A percentile compares a stretch with the other conserved stretches of the same genome.
phyloP scores from a whole-genome alignment of 2,329 filamentous ascomycete species.

The Clarireedia monteithiana region DNA sequence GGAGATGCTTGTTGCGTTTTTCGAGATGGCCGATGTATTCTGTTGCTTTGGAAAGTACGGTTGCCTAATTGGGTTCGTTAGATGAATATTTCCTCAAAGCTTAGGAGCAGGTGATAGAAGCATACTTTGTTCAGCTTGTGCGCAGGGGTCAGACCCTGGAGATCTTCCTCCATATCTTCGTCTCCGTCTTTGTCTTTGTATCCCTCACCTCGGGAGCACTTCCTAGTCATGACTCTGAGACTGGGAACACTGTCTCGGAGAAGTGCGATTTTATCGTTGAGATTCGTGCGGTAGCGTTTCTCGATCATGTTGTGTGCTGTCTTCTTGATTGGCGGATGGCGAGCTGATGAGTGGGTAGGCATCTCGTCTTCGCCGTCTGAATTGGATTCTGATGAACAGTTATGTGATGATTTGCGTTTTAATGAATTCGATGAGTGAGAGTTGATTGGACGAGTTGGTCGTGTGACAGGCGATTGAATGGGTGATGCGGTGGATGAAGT shows the following conservation, averaged over 20 bases:
- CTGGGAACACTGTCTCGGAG: slow-evolving; percentile 66
- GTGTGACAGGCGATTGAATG: slow-evolving; percentile 40
- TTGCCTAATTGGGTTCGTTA: slow-evolving; percentile 17
- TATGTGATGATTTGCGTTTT: slow-evolving; percentile 9
- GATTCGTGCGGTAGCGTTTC: slow-evolving; percentile 74
- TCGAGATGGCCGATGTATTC: slow-evolving; percentile 93
- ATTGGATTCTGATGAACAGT: slow-evolving; percentile 18
- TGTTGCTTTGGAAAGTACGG: slow-evolving; percentile 81
- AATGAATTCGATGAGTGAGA: slow-evolving; percentile 36
- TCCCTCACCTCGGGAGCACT: slow-evolving; percentile 39
- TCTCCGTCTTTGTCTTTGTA: slow-evolving; percentile 30
- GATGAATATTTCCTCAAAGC: not conserved
- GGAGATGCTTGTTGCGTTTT: slow-evolving; percentile 73
- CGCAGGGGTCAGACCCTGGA: slow-evolving; percentile 51
- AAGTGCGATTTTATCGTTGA: slow-evolving; percentile 76
- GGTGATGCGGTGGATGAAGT: slow-evolving; percentile 39
- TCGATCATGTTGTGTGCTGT: slow-evolving; percentile 82
- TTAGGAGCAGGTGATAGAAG: not conserved
- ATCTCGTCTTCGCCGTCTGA: slow-evolving; percentile 42
- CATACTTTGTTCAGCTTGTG: slow-evolving; percentile 61
- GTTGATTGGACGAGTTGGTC: slow-evolving; percentile 29
- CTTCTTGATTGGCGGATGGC: slow-evolving; percentile 53
- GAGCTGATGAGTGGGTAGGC: slow-evolving; percentile 24
- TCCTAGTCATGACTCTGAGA: slow-evolving; percentile 45
- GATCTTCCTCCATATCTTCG: slow-evolving; percentile 36